Conservation (phyloP, 352 stramenopile species). For the Phytophthora hibernalis region DNA sequence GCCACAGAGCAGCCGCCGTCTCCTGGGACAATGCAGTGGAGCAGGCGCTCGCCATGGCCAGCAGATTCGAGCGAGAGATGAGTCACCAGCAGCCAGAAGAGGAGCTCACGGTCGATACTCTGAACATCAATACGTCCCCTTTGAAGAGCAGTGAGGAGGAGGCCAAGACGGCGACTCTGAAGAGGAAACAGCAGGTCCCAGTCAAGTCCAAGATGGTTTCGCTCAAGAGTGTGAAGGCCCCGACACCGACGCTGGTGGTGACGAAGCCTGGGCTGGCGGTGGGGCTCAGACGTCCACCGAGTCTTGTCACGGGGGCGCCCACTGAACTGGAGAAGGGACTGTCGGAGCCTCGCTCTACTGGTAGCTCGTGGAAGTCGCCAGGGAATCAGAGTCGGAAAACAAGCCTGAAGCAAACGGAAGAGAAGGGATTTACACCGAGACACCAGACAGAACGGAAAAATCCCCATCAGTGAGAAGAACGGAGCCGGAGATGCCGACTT, state of each 20-base stretch:
- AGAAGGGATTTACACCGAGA: neutral
- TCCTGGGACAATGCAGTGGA: conserved; percentile 17
- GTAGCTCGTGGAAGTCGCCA: conserved; percentile 8
- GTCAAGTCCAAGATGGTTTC: conserved; percentile 14
- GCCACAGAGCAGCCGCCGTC: conserved; percentile 15
- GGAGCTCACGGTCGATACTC: conserved; percentile 19
- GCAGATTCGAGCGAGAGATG: neutral
- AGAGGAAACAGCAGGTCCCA: neutral
- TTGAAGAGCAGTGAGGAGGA: conserved; percentile 2
- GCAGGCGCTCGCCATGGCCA: conserved; percentile 18
- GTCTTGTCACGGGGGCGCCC: neutral
- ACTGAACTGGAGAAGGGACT: conserved; percentile 6
- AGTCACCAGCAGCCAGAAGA: conserved; percentile 11
- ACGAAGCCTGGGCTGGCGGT: conserved; percentile 5
- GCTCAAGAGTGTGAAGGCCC: conserved; percentile 4
- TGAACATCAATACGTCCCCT: conserved; percentile 14
- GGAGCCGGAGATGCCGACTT: neutral
- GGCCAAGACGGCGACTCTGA: conserved; percentile 1
- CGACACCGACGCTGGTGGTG: neutral
- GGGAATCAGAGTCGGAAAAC: conserved; percentile 5
- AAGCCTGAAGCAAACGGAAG: neutral
- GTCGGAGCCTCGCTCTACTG: conserved; percentile 5
- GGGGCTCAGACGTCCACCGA: neutral
- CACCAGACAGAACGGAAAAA: neutral
- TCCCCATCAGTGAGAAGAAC: neutral